A percentile compares a stretch with the other conserved stretches of the same genome.
These are phyloP conservation scores for Pythium diclinum DNA, from an alignment of 352 stramenopile genomes.

Conservation along the genomic window DNA sequence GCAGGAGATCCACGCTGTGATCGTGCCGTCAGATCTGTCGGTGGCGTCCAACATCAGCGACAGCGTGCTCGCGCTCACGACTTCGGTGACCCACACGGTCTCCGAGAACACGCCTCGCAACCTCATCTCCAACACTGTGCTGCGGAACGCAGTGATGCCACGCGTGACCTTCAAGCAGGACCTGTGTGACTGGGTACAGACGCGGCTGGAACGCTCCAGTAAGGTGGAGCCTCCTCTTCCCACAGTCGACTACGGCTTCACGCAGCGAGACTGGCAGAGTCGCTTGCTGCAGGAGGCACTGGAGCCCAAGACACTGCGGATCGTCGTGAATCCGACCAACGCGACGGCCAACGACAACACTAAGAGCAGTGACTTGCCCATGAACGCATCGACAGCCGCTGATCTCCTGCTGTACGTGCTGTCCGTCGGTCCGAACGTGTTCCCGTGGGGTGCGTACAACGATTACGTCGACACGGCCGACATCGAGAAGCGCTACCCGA, in stretches of 20 bases:
- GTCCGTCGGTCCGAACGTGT: neutral
- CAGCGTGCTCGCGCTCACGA: neutral
- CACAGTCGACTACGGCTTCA: slow-evolving; percentile 10
- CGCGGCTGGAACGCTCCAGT: neutral
- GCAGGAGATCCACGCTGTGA: neutral
- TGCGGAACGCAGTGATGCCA: slow-evolving; percentile 7
- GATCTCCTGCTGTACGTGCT: slow-evolving; percentile 16
- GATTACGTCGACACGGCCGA: neutral
- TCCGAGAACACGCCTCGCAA: neutral
- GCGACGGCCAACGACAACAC: neutral
- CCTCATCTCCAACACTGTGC: slow-evolving; percentile 12
- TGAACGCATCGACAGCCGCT: slow-evolving; percentile 21
- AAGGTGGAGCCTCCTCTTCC: neutral
- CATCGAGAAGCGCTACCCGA: neutral
- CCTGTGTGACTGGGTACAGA: neutral
- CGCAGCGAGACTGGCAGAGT: slow-evolving; percentile 14
- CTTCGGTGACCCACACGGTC: neutral
- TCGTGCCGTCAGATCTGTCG: slow-evolving; percentile 2
- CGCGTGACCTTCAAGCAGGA: neutral
- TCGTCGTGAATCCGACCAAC: slow-evolving; percentile 15
- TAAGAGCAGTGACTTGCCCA: slow-evolving; percentile 10
- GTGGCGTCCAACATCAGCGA: neutral
- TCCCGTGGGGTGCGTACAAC: neutral
- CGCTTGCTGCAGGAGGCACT: neutral
- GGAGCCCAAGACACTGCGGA: neutral